A percentile compares a stretch with the other conserved stretches of the same genome.
phyloP scores from a whole-genome alignment of 768 basidiomycete species.

The Amanita fuliginea region DNA sequence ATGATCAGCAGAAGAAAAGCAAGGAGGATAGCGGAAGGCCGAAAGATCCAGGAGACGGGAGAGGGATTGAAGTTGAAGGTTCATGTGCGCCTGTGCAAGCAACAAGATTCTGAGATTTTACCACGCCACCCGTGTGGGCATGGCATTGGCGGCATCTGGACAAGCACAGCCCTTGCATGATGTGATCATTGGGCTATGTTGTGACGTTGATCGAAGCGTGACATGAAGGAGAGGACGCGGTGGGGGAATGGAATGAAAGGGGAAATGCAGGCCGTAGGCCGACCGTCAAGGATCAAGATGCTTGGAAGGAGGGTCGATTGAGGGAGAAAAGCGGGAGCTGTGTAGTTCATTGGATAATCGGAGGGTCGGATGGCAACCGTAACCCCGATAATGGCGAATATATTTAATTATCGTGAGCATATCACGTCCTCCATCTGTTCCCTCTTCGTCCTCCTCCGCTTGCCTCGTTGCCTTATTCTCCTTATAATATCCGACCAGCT shows the following conservation, averaged over 20 bases:
- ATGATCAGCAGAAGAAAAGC: no score
- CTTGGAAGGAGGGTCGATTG: background rate
- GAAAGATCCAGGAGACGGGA: no score
- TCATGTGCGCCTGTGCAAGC: no score
- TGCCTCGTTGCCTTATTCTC: constrained; percentile 3
- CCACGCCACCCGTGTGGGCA: no score
- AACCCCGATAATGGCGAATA: constrained; percentile 3
- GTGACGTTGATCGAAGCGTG: background rate
- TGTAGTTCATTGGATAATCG: constrained; percentile 1
- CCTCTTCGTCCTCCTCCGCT: background rate
- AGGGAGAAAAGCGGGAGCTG: background rate
- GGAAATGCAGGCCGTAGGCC: background rate
- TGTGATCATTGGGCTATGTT: constrained; percentile 2
- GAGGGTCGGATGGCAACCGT: constrained; percentile 8
- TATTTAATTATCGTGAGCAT: background rate
- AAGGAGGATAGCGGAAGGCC: no score
- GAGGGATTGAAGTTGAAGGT: no score
- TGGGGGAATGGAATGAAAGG: constrained; percentile 1
- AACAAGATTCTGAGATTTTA: no score
- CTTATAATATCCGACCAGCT: constrained; percentile 5
- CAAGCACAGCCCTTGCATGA: constrained; percentile 3
- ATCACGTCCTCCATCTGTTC: background rate
- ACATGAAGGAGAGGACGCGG: background rate
- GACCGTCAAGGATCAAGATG: constrained; percentile 1
- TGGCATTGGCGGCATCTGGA: no score